Evolutionary conservation across 148 eudicot genomes (phyloP).

Genomic region (Spergularia marina): DNA sequence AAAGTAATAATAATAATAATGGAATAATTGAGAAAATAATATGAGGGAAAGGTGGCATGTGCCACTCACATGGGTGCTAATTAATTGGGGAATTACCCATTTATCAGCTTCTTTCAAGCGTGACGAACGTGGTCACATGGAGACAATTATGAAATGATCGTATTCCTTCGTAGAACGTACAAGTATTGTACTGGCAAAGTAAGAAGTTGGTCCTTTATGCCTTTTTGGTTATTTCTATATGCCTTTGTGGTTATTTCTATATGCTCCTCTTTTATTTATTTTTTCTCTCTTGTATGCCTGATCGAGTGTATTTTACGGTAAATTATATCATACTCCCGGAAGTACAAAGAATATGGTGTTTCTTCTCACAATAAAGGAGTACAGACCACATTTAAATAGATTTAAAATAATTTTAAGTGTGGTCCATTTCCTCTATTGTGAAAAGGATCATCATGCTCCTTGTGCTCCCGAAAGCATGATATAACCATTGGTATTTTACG

Average conservation of each 20-base stretch:
- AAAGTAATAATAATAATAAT: neutral
- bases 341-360: too few relatives aligned
- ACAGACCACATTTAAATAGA: too few relatives aligned
- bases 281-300: neutral
- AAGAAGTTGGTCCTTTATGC: neutral
- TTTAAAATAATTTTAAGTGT: too few relatives aligned
- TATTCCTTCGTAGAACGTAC: neutral
- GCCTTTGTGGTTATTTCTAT: neutral
- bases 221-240: neutral
- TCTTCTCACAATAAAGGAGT: too few relatives aligned
- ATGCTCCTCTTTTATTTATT: neutral
- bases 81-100: conserved; percentile 19
- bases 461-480: too few relatives aligned
- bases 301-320: too few relatives aligned
- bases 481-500: too few relatives aligned
- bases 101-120: conserved; percentile 26
- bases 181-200: neutral
- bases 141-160: conserved; percentile 14
- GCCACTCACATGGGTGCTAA: conserved; percentile 26
- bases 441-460: too few relatives aligned
- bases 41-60: conserved; percentile 25
- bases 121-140: conserved; percentile 31
- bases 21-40: conserved; percentile 6
- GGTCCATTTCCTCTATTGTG: too few relatives aligned
- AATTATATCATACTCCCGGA: too few relatives aligned